Evolutionary conservation across 2,329 filamentous ascomycete genomes (phyloP), one percentile per base, ranked within the genome.

Genomic region (Diplodia intermedia): DNA sequence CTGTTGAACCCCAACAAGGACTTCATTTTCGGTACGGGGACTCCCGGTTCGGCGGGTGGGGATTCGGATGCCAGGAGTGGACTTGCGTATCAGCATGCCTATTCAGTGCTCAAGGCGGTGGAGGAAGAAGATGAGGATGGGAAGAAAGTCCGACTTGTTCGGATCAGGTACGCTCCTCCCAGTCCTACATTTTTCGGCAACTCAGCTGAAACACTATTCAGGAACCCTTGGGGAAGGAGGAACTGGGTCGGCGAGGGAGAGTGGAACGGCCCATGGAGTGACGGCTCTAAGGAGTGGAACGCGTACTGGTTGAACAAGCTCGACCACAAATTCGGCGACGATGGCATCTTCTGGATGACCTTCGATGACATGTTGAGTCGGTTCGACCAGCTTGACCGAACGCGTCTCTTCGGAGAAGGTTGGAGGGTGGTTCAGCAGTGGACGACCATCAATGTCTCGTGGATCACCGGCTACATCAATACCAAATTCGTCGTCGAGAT

Each of bases 231-330:
- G 92, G 92, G 92, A 1, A 88, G 88, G 71, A 43, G 36, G 6
- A 15, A n/a, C 15, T 31, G 2, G 12, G 2, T 18, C n/a, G 56
- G 56, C 7, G 36, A 47, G 15, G 88, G 86, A 38, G 92, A 93
- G 78, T 95, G 92, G 91, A 90, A 87, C 36, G 92, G 92, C 1
- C 84, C 91, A 1, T 95, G 92, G 91, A 89, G 87, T 47, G 92
- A 95, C 74, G 92, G 92, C 0, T 92, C 90, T 7, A 91, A 92
- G 73, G 89, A 94, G 77, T 96, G 92, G 92, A 94, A 91, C 0
- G 84, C 91, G 0, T 89, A 93, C 71, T 92, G 90, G 86, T 88
- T 94, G 79, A 80, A 88, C 69, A 88, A 90, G 72, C 84, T 95
- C 0, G 84, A 86, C 55, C 91, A 94, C 75, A 88, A 86, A 52